Percentiles rank a stretch among this genome's conserved stretches.
Evolutionary conservation across 116 monocot genomes (phyloP).

Genomic region (Posidonia oceanica): DNA sequence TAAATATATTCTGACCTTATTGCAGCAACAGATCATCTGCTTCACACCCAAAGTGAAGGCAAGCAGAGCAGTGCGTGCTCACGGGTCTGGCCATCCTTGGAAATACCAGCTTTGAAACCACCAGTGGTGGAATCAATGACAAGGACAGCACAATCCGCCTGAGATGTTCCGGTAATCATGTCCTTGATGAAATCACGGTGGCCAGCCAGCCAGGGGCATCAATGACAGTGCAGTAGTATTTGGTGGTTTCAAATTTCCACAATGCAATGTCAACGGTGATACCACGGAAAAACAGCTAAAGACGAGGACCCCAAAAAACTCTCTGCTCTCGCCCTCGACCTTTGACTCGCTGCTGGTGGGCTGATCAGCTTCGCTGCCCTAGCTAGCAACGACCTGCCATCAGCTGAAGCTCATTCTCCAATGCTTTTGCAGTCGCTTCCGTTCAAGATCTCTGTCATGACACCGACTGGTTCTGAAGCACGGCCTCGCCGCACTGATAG

Average conservation of each 20-base stretch:
- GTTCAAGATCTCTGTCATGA: too few relatives aligned
- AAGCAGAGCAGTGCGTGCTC: constrained; percentile 32
- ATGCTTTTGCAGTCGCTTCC: too few relatives aligned
- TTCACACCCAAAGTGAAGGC: constrained; percentile 29
- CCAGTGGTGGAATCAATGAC: constrained; percentile 33
- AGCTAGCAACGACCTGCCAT: too few relatives aligned
- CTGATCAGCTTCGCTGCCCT: too few relatives aligned
- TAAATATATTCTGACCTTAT: constrained; percentile 13
- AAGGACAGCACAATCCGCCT: constrained; percentile 32
- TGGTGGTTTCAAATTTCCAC: constrained; percentile 34
- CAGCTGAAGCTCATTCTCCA: too few relatives aligned
- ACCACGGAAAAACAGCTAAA: too few relatives aligned
- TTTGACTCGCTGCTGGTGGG: too few relatives aligned
- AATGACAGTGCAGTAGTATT: constrained; percentile 37
- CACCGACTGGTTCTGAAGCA: too few relatives aligned
- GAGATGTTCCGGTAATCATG: constrained; percentile 35
- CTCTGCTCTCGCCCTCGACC: too few relatives aligned
- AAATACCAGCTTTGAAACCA: constrained; percentile 31
- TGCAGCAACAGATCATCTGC: constrained; percentile 36
- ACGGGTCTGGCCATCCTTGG: constrained; percentile 33
- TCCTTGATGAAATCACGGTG: constrained; percentile 35
- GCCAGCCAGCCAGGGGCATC: constrained; percentile 25
- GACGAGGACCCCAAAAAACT: too few relatives aligned
- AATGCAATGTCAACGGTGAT: constrained; percentile 31
- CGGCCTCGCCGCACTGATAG: too few relatives aligned